A percentile compares a stretch with the other conserved stretches of the same genome.
Evolutionary conservation across 2,329 filamentous ascomycete genomes (phyloP).

Genomic region (Arthrobotrys megalospora): DNA sequence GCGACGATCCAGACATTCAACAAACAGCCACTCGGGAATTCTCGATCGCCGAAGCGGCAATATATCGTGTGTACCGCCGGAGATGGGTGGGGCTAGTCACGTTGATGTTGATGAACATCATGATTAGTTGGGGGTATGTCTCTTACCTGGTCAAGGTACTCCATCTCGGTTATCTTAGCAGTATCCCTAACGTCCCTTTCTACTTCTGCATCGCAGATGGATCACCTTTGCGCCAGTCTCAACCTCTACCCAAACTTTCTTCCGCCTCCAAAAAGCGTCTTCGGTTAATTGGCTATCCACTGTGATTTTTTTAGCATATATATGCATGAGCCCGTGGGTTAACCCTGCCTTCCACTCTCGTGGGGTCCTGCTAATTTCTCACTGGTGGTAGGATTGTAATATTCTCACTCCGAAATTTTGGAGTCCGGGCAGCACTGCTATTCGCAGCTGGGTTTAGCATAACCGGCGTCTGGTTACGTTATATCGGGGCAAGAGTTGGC

Average conservation of each 20-base stretch:
- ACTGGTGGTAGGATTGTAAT: constrained; percentile 72
- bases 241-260: constrained; percentile 80
- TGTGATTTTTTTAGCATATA: constrained; percentile 87
- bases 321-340: constrained; percentile 77
- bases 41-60: constrained; percentile 24
- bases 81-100: constrained; percentile 90
- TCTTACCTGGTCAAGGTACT: not conserved
- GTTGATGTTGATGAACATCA: constrained; percentile 88
- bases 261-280: constrained; percentile 77
- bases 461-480: constrained; percentile 91
- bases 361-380: constrained; percentile 6
- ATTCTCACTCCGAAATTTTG: constrained; percentile 80
- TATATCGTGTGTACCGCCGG: constrained; percentile 80
- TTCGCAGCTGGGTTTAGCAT: constrained; percentile 80
- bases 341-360: not conserved
- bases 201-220: constrained; percentile 71
- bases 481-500: constrained; percentile 73
- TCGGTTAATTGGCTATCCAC: constrained; percentile 95
- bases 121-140: constrained; percentile 85
- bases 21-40: constrained; percentile 1
- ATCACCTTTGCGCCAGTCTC: constrained; percentile 91
- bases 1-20: constrained; percentile 14
- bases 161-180: not conserved
- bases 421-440: constrained; percentile 84
- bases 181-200: not conserved